Percentiles rank a stretch among this genome's conserved stretches.
These are phyloP conservation scores for Metarhizium rileyi DNA, from an alignment of 2,329 filamentous ascomycete species.

Conservation along the genomic window DNA sequence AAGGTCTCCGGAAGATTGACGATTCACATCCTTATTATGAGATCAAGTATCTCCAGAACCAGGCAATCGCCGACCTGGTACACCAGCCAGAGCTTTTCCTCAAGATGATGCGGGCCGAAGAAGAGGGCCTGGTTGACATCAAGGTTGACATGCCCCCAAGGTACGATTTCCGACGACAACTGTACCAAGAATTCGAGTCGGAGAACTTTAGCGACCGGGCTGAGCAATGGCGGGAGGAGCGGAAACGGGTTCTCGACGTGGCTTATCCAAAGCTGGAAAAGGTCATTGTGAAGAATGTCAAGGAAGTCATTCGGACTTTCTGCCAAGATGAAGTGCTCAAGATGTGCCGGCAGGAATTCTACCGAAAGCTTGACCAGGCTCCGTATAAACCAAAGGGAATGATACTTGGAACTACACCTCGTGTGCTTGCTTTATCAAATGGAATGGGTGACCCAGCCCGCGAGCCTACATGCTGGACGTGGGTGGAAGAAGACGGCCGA, in stretches of 20 bases:
- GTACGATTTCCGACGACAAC: slow-evolving; percentile 62
- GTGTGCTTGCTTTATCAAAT: slow-evolving; percentile 79
- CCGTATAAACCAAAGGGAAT: slow-evolving; percentile 93
- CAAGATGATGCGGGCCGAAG: slow-evolving; percentile 95
- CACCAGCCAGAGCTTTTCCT: slow-evolving; percentile 81
- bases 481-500: slow-evolving; percentile 84
- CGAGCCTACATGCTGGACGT: slow-evolving; percentile 83
- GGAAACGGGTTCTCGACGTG: slow-evolving; percentile 72
- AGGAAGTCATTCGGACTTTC: slow-evolving; percentile 85
- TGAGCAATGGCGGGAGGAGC: slow-evolving; percentile 87
- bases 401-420: slow-evolving; percentile 76
- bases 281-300: slow-evolving; percentile 82
- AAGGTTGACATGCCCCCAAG: slow-evolving; percentile 68
- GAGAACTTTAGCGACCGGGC: slow-evolving; percentile 94
- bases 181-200: slow-evolving; percentile 79
- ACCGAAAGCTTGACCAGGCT: slow-evolving; percentile 84
- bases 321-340: slow-evolving; percentile 91
- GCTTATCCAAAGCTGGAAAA: slow-evolving; percentile 75
- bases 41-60: slow-evolving; percentile 90
- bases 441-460: slow-evolving; percentile 64
- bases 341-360: slow-evolving; percentile 80
- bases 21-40: slow-evolving; percentile 95
- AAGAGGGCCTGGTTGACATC: slow-evolving; percentile 85
- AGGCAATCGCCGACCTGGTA: slow-evolving; percentile 73
- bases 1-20: slow-evolving; percentile 86